Percentiles rank a stretch among this genome's conserved stretches.
phyloP scores from a whole-genome alignment of 768 basidiomycete genomes.

The Mycena vulgaris region DNA sequence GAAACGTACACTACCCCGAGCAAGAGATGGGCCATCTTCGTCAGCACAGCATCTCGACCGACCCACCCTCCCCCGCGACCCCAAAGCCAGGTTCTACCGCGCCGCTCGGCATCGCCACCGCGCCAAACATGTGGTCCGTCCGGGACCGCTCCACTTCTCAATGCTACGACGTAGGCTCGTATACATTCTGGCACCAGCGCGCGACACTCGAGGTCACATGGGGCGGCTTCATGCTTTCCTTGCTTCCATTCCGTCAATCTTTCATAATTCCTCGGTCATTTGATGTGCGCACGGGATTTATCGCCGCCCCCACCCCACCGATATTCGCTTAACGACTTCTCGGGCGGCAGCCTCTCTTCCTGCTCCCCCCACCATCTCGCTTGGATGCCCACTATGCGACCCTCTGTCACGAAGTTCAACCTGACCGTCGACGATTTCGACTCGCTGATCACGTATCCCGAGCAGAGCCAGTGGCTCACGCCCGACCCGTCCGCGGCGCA shows the following conservation, averaged over 20 bases:
- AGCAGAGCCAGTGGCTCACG: constrained; percentile 37
- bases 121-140: no score
- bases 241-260: not conserved
- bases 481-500: constrained; percentile 37
- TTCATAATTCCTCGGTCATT: constrained; percentile 13
- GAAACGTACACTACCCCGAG: no score
- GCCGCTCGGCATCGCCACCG: no score
- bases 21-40: no score
- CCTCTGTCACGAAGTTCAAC: constrained; percentile 11
- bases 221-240: not conserved
- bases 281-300: constrained; percentile 20
- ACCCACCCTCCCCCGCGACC: no score
- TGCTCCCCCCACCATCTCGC: not conserved
- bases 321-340: constrained; percentile 3
- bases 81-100: no score
- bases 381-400: not conserved
- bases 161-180: no score
- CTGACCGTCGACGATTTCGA: constrained; percentile 40
- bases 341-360: not conserved
- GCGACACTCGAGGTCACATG: no score
- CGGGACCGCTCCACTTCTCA: no score
- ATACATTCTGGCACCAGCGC: no score
- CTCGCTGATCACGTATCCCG: constrained; percentile 36
- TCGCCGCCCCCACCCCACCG: constrained; percentile 20
- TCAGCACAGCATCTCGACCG: no score